phyloP scores from a whole-genome alignment of 345 rosid genomes.

The Murraya paniculata region DNA sequence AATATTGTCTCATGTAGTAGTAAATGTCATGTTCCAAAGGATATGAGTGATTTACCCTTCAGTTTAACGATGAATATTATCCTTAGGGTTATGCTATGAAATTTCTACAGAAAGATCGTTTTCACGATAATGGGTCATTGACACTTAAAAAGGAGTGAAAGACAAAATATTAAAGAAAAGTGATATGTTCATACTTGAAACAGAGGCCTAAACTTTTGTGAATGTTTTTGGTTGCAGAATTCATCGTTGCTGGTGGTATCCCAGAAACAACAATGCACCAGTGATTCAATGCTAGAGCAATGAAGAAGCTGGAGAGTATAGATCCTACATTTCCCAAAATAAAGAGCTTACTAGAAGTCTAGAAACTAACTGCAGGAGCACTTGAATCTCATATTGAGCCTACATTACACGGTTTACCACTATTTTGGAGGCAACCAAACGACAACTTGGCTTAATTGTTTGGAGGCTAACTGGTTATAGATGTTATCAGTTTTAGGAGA shows the following conservation, averaged over 20 bases:
- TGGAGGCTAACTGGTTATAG: not conserved
- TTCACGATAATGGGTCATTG: not conserved
- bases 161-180: not conserved
- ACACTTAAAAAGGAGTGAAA: not conserved
- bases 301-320: not conserved
- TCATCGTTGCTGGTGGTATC: conserved; percentile 62
- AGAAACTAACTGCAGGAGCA: not conserved
- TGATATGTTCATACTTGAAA: not conserved
- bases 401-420: not conserved
- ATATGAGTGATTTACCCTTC: not conserved
- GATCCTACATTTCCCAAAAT: not conserved
- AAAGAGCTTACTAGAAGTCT: not conserved
- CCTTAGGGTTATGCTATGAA: not conserved
- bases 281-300: conserved; percentile 11
- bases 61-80: not conserved
- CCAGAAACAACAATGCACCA: conserved; percentile 34
- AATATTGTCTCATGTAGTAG: not conserved
- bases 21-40: not conserved
- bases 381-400: not conserved
- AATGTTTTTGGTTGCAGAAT: conserved; percentile 42
- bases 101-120: not conserved
- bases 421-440: not conserved
- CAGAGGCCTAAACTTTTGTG: not conserved
- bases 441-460: too few species aligned
- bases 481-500: not conserved